Evolutionary conservation across 208 protist species (phyloP).

Genomic region (Trypanosoma grayi): DNA sequence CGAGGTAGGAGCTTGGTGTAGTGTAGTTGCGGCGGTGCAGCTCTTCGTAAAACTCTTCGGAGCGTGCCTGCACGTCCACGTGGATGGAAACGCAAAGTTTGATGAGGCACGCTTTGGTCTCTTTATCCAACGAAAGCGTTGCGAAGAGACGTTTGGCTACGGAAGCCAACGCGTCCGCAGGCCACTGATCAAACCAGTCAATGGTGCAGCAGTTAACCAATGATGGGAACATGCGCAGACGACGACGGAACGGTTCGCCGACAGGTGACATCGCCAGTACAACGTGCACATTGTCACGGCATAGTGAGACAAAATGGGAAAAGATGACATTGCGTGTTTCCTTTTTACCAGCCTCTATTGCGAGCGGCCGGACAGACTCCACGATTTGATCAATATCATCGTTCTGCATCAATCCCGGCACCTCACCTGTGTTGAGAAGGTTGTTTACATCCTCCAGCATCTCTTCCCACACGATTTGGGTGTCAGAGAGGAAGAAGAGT

Average conservation of each 20-base stretch:
- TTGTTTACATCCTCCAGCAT: slow-evolving; percentile 99
- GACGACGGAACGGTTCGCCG: slow-evolving; percentile 92
- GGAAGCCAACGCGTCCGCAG: slow-evolving; percentile 88
- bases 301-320: slow-evolving; percentile 92
- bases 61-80: slow-evolving; percentile 73
- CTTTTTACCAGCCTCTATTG: slow-evolving; percentile 87
- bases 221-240: slow-evolving; percentile 97
- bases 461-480: slow-evolving; percentile 93
- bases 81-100: slow-evolving; percentile 93
- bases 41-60: slow-evolving; percentile 93
- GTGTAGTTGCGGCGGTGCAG: slow-evolving; percentile 95
- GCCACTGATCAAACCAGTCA: slow-evolving; percentile 98
- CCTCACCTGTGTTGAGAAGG: slow-evolving; percentile 97
- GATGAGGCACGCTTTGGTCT: slow-evolving; percentile 64
- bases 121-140: slow-evolving; percentile 48
- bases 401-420: slow-evolving; percentile 95
- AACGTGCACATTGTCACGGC: slow-evolving; percentile 95
- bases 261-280: slow-evolving; percentile 96
- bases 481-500: slow-evolving; percentile 95
- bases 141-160: slow-evolving; percentile 87
- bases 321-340: slow-evolving; percentile 93
- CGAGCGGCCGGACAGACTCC: slow-evolving; percentile 80
- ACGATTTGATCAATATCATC: slow-evolving; percentile 96
- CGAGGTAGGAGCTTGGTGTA: slow-evolving; percentile 96
- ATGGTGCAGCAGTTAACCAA: slow-evolving; percentile 98